Base-by-base conservation (phyloP, 352 stramenopile genomes). In the Phytopythium mirpurense region DNA sequence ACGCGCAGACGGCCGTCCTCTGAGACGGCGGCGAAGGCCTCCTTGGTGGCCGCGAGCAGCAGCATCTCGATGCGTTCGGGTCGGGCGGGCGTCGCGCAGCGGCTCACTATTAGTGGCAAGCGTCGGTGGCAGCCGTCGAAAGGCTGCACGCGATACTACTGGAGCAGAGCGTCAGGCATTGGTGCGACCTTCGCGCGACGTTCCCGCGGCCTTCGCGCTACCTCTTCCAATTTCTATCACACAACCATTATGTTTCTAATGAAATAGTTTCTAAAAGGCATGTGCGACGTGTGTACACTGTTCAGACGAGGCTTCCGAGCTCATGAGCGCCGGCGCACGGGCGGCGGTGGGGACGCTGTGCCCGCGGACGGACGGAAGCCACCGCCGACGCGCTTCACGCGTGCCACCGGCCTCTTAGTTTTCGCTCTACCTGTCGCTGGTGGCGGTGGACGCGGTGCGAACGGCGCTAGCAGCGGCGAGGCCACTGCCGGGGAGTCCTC, bases 1-100 rank as follows among this genome's bases (percentile, higher is more conserved):
- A 94, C 66, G 68, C 88, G 88, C 47, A 94, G 72, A 40, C 84
- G 82, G 56, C 78, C 80, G 68, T 94, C 84, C 49, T 88, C 78
- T 41, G 82, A 86, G 61, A 94, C 81, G 60, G 74, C 70, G 51
- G 78, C 82, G 57, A 90, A 90, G 63, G 75, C 79, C 59, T 85
- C 78, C 58, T 85, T 82, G 68, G 80, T 80, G 49, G 76, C 62
- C 51, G 78, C 70, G 55, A 94, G 88, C 67, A 84, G 65, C 60
- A 89, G 82, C 74, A 92, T 82, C 54, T n/a, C n/a, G n/a, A n/a
- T n/a, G n/a, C n/a, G 65, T 68, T 49, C 9, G 19, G 38, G 19
- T 26, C 37, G 37, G n/a, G 59, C 61, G 43, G 51, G 45, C 27
- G 32, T 40, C 40, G 54, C 36, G 55, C 55, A 23, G 11, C 31